Base-by-base conservation (phyloP, 2,329 filamentous ascomycete genomes). In the Clonostachys chloroleuca region DNA sequence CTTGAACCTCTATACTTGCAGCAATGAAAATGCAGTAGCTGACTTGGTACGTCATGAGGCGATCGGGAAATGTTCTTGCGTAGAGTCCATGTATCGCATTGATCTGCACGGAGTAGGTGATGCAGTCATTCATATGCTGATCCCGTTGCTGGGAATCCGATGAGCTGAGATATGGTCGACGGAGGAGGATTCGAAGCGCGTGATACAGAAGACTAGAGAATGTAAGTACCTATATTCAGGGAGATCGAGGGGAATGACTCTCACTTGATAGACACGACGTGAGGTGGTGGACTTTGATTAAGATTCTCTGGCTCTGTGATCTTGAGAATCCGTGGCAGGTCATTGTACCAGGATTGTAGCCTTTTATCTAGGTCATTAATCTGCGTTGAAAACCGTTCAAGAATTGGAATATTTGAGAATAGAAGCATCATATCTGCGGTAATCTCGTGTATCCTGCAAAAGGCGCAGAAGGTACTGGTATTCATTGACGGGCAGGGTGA, bases 21-120 rank as follows among this genome's bases (percentile, higher is more conserved):
- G 52, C 49, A 2, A 49, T 55, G 44, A 51, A 56, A 6, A 56
- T 54, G 44, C 54, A 56, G 46, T 55, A 56, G 40, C 53, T 55
- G 20, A 56, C 44, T 41, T 55, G 54, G 14, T 56, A 56, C 3
- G 54, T 55, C 53, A 55, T 55, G 8, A 54, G 37, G 1, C 53
- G 49, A 39, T 55, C 48, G 2, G 53, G 53, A 39, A 54, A 56
- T 3, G 50, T 56, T 35, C 42, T 40, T 1, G 52, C 46, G 37
- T 52, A 54, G 8, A 55, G 10, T 1, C 37, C 40, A 30, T 55
- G 81, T 57, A 92, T 87, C 49, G 91, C 92, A 65, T 86, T 74
- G 56, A 89, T 86, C 51, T 90, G 73, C 70, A 86, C 87, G 72
- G 51, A 42, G 44, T 51, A 14, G 42, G 30, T 42, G 30, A 51